Evolutionary conservation across 352 stramenopile species (phyloP).

Genomic region (Phytophthora citricola): DNA sequence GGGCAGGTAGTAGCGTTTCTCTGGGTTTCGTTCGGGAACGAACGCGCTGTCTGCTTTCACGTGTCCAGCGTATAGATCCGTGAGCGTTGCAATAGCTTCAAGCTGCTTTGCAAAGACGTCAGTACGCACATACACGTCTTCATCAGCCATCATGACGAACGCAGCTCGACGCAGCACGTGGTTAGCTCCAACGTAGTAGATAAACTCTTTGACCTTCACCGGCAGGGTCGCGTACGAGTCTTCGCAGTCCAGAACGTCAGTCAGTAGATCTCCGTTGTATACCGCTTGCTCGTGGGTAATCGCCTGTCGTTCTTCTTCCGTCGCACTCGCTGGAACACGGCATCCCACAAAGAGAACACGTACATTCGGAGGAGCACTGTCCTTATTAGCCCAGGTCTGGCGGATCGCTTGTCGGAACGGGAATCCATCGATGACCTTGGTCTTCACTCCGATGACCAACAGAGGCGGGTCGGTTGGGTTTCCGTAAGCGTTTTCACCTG

Average conservation of each 20-base stretch:
- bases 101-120: slow-evolving; percentile 23
- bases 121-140: slow-evolving; percentile 58
- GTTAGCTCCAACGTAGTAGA: slow-evolving; percentile 42
- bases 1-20: slow-evolving; percentile 50
- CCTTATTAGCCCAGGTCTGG: slow-evolving; percentile 43
- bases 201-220: slow-evolving; percentile 67
- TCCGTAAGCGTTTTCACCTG: background rate
- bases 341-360: slow-evolving; percentile 43
- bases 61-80: slow-evolving; percentile 35
- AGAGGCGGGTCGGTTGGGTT: slow-evolving; percentile 19
- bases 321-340: slow-evolving; percentile 14
- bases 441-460: slow-evolving; percentile 54
- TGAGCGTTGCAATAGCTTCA: slow-evolving; percentile 16
- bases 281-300: slow-evolving; percentile 44
- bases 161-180: slow-evolving; percentile 23
- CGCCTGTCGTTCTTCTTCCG: slow-evolving; percentile 19
- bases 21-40: slow-evolving; percentile 38
- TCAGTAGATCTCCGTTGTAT: slow-evolving; percentile 54
- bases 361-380: slow-evolving; percentile 12
- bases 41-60: slow-evolving; percentile 31
- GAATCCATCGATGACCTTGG: slow-evolving; percentile 42
- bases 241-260: slow-evolving; percentile 50
- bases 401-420: slow-evolving; percentile 48
- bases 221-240: slow-evolving; percentile 63
- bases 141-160: slow-evolving; percentile 67